These are phyloP conservation scores for Wickerhamomyces sp. DNA, from an alignment of 1,139 yeast species.

Conservation along the genomic window DNA sequence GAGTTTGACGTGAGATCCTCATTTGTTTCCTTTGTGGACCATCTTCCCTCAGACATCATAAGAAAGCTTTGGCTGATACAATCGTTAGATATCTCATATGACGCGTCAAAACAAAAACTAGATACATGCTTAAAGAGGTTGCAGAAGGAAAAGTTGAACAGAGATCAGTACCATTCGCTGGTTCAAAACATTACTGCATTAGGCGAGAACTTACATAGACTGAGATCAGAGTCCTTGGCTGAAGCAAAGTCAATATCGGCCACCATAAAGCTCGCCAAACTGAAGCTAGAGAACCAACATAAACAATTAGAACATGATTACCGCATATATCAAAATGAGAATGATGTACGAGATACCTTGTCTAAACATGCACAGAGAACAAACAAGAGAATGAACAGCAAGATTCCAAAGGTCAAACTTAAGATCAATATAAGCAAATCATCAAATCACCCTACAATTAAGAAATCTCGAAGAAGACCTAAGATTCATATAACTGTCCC, in stretches of 20 bases:
- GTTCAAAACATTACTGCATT: not conserved
- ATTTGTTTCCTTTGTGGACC: conserved; percentile 34
- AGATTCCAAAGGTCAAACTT: conserved; percentile 1
- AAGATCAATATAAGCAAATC: not conserved
- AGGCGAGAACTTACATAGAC: conserved; percentile 1
- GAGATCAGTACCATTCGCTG: not conserved
- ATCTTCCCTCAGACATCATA: conserved; percentile 43
- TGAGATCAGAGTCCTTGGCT: conserved; percentile 16
- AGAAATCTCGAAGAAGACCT: not conserved
- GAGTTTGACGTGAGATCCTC: conserved; percentile 23
- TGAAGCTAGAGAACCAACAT: conserved; percentile 17
- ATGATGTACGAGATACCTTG: conserved; percentile 11
- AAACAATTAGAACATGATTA: conserved; percentile 21
- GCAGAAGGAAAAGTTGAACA: not conserved
- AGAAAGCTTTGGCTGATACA: conserved; percentile 44
- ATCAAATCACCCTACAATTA: not conserved
- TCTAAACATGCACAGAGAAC: conserved; percentile 13
- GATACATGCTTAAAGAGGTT: conserved; percentile 6
- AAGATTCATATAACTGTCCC: not conserved
- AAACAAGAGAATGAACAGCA: conserved; percentile 13
- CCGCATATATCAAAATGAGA: conserved; percentile 18
- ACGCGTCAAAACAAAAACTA: conserved; percentile 14
- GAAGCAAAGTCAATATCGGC: conserved; percentile 21
- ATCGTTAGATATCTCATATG: conserved; percentile 30
- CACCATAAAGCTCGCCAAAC: conserved; percentile 18